Evolutionary conservation across 2,329 filamentous ascomycete species (phyloP).

Genomic region (Diaporthe batatas): DNA sequence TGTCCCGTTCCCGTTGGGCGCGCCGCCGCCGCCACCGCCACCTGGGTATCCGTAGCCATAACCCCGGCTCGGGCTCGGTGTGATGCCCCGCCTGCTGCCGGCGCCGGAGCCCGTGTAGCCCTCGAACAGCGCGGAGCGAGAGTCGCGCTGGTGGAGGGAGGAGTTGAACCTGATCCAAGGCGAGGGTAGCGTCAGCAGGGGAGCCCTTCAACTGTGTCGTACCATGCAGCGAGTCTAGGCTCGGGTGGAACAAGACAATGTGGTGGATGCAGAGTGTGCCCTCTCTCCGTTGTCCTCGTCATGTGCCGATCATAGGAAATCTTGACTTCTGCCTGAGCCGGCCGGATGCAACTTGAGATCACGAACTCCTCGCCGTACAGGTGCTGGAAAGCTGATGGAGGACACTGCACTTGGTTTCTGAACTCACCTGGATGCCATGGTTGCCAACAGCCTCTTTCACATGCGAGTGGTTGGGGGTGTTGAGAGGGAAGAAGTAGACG

Average conservation of each 20-base stretch:
- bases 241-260: background rate
- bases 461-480: slow-evolving; percentile 29
- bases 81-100: slow-evolving; percentile 57
- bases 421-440: slow-evolving; percentile 49
- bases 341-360: background rate
- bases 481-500: slow-evolving; percentile 24
- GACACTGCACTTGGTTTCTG: background rate
- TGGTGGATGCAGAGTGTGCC: slow-evolving; percentile 1
- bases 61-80: slow-evolving; percentile 60
- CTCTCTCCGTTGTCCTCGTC: background rate
- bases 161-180: slow-evolving; percentile 53
- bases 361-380: background rate
- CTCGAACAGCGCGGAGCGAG: slow-evolving; percentile 80
- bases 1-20: slow-evolving; percentile 49
- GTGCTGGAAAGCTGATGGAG: background rate
- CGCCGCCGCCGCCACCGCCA: slow-evolving; percentile 46
- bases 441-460: slow-evolving; percentile 36
- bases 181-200: background rate
- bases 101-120: slow-evolving; percentile 73
- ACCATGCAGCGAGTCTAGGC: background rate
- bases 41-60: slow-evolving; percentile 67
- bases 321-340: slow-evolving; percentile 17
- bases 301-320: background rate
- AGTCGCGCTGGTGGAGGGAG: slow-evolving; percentile 79
- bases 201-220: background rate